Conservation (phyloP, 2,329 filamentous ascomycete species). For the Colletotrichum australisinense region DNA sequence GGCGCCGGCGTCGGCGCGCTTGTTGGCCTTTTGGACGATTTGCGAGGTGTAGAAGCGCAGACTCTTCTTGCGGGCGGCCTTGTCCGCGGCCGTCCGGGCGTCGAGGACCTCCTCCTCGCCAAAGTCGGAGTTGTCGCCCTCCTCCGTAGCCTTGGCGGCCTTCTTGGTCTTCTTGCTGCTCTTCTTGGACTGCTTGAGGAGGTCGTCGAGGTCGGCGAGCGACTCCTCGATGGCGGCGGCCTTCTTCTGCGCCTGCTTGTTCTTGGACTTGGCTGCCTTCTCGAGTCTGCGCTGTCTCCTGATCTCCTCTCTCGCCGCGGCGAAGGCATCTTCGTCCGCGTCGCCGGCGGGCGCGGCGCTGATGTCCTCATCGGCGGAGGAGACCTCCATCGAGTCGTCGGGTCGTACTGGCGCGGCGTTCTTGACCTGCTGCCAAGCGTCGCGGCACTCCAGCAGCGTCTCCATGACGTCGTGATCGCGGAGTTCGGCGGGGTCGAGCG, state of each 20-base stretch:
- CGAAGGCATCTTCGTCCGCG: constrained; percentile 40
- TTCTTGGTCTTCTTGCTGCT: constrained; percentile 59
- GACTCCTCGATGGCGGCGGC: constrained; percentile 75
- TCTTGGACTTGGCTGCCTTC: constrained; percentile 51
- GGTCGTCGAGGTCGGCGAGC: constrained; percentile 75
- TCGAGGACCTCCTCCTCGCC: constrained; percentile 89
- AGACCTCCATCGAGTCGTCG: constrained; percentile 44
- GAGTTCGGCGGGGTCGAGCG: constrained; percentile 81
- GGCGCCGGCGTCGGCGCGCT: constrained; percentile 78
- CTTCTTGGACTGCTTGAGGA: constrained; percentile 60
- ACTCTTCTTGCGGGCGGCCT: constrained; percentile 89
- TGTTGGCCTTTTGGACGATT: constrained; percentile 93
- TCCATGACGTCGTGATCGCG: constrained; percentile 94
- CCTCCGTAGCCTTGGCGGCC: constrained; percentile 45
- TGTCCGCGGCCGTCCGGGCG: constrained; percentile 83
- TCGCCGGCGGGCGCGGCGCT: constrained; percentile 36
- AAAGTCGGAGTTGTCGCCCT: constrained; percentile 84
- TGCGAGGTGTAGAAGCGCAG: constrained; percentile 98
- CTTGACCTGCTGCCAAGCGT: constrained; percentile 83
- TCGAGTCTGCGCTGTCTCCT: constrained; percentile 54
- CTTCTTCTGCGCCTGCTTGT: constrained; percentile 65
- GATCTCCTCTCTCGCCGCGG: constrained; percentile 43
- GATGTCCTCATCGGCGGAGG: constrained; percentile 48
- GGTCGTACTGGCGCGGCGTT: constrained; percentile 64
- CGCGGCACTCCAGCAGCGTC: constrained; percentile 80